phyloP scores from a whole-genome alignment of 352 stramenopile genomes.

The Aphanomyces euteiches region DNA sequence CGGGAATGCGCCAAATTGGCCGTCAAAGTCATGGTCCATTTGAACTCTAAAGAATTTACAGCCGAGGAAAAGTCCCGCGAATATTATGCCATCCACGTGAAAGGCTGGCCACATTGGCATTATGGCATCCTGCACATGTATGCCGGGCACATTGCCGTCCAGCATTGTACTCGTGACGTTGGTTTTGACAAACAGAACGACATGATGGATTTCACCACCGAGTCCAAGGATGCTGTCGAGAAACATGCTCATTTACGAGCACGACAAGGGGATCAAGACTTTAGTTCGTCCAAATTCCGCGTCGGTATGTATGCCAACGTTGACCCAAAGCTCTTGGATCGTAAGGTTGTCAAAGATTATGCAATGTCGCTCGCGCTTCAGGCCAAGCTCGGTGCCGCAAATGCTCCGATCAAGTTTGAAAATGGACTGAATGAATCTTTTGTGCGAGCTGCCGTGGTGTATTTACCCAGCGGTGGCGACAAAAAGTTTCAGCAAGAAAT shows the following conservation, averaged over 20 bases:
- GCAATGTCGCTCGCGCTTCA: background rate
- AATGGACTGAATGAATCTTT: background rate
- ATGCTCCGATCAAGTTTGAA: background rate
- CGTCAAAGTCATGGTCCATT: conserved; percentile 1
- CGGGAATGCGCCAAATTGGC: conserved; percentile 9
- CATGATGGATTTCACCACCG: background rate
- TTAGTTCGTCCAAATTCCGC: background rate
- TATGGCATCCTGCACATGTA: background rate
- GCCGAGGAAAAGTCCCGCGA: background rate
- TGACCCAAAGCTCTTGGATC: background rate
- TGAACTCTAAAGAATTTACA: background rate
- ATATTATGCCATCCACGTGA: background rate
- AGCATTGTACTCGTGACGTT: background rate
- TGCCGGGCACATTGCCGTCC: background rate
- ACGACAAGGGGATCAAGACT: background rate
- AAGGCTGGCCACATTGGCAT: background rate
- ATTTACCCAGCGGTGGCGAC: background rate
- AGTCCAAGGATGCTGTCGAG: background rate
- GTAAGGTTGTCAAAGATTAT: background rate
- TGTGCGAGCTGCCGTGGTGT: conserved; percentile 9
- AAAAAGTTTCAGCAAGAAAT: background rate
- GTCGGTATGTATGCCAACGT: background rate
- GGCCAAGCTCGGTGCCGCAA: background rate
- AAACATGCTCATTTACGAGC: conserved; percentile 4
- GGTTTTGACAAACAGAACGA: background rate